Evolutionary conservation across 2,329 filamentous ascomycete species (phyloP).

Genomic region (Fusarium xylarioides): DNA sequence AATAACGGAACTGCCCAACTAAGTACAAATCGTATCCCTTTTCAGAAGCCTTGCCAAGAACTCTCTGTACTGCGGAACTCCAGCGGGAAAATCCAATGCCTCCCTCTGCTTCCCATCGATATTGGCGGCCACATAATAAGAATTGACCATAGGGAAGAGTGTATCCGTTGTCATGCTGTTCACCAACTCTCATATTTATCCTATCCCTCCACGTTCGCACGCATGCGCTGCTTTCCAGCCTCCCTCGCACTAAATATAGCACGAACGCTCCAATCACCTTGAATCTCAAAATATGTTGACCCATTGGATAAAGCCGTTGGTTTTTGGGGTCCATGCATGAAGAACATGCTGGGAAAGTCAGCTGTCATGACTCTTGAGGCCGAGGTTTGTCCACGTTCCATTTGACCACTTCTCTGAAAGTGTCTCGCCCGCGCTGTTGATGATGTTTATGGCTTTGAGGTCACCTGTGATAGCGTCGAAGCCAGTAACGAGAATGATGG

Average conservation of each 20-base stretch:
- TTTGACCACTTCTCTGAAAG: neutral
- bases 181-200: neutral
- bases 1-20: too few species aligned
- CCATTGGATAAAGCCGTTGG: neutral
- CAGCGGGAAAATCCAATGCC: fast-evolving
- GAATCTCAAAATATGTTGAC: neutral
- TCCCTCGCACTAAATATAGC: fast-evolving
- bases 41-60: too few species aligned
- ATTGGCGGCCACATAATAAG: too few species aligned
- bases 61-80: neutral
- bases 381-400: neutral
- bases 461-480: slow-evolving; percentile 10
- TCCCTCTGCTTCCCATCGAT: neutral
- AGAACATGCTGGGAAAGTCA: neutral
- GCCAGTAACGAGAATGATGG: slow-evolving; percentile 12
- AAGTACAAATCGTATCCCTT: neutral
- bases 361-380: neutral
- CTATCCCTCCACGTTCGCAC: neutral
- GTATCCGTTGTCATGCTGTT: neutral
- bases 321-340: neutral
- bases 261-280: neutral
- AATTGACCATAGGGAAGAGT: neutral
- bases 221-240: neutral
- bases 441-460: slow-evolving; percentile 2
- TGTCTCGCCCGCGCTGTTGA: neutral